These are phyloP conservation scores for Didymella pomorum DNA, from an alignment of 2,329 filamentous ascomycete species.

Conservation along the genomic window DNA sequence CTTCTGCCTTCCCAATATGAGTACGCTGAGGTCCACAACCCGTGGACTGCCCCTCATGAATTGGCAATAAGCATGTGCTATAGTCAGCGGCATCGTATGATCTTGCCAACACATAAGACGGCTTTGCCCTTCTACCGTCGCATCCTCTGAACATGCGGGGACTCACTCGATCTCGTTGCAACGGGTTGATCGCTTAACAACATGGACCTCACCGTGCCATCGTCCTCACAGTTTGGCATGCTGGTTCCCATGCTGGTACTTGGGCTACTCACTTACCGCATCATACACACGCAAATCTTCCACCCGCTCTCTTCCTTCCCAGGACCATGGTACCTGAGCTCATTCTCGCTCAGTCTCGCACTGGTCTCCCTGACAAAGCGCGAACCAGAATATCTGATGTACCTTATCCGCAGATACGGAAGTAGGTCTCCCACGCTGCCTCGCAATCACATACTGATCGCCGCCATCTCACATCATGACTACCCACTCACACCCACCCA, in stretches of 20 bases:
- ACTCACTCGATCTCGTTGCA: not conserved
- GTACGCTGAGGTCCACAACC: not conserved
- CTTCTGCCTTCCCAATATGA: not conserved
- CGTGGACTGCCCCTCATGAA: not conserved
- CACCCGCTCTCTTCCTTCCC: conserved; percentile 40
- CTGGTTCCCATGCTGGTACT: not conserved
- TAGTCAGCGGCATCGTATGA: not conserved
- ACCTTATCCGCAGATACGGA: conserved; percentile 41
- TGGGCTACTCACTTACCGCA: conserved; percentile 1
- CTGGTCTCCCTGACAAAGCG: conserved; percentile 37
- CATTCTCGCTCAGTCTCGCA: conserved; percentile 44
- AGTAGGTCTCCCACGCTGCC: conserved; percentile 24
- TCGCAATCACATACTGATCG: not conserved
- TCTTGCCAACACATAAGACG: not conserved
- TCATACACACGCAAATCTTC: conserved; percentile 7
- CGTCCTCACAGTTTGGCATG: not conserved
- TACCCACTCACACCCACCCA: conserved; percentile 16
- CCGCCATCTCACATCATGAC: not conserved
- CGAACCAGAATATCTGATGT: conserved; percentile 43
- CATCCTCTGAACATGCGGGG: not conserved
- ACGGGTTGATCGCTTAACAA: not conserved
- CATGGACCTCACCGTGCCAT: not conserved
- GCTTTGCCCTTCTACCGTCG: not conserved
- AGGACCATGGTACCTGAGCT: conserved; percentile 52
- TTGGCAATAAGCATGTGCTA: not conserved